A percentile compares a stretch with the other conserved stretches of the same genome.
Evolutionary conservation across 352 stramenopile species (phyloP).

Genomic region (Globisporangium rhizosaccharum): DNA sequence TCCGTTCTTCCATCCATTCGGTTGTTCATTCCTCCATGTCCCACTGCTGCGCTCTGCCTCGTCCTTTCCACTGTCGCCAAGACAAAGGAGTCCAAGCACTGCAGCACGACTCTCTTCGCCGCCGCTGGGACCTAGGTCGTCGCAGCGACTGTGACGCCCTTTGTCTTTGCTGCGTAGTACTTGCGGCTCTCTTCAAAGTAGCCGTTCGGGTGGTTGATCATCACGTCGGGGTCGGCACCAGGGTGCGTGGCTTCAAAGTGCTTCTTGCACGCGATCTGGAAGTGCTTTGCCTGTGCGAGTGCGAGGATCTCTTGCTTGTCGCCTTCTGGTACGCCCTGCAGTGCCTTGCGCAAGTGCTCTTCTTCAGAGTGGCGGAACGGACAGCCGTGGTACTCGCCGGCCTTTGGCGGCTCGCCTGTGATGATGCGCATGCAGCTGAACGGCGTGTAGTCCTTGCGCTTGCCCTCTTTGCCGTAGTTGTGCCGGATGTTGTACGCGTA

Average conservation of each 20-base stretch:
- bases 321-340: conserved; percentile 70
- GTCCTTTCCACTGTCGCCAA: no score
- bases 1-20: no score
- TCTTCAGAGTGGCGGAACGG: conserved; percentile 96
- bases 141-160: conserved; percentile 43
- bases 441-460: conserved; percentile 95
- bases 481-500: conserved; percentile 99
- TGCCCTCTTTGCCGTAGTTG: conserved; percentile 99
- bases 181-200: conserved; percentile 96
- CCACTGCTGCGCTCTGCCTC: no score
- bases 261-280: conserved; percentile 97
- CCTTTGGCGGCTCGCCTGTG: conserved; percentile 89
- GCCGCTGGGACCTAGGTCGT: conserved; percentile 1
- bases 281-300: conserved; percentile 91
- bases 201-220: conserved; percentile 98
- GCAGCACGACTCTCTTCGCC: not conserved
- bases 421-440: conserved; percentile 98
- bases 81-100: no score
- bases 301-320: conserved; percentile 93
- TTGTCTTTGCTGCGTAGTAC: conserved; percentile 88
- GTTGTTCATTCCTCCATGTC: no score
- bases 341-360: conserved; percentile 86
- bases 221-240: conserved; percentile 75
- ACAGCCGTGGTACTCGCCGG: conserved; percentile 96
- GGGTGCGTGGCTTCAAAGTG: conserved; percentile 96